Evolutionary conservation across 306 rosid species (phyloP), one percentile per base, ranked within the genome.

Genomic region (Cajanus cajan): DNA sequence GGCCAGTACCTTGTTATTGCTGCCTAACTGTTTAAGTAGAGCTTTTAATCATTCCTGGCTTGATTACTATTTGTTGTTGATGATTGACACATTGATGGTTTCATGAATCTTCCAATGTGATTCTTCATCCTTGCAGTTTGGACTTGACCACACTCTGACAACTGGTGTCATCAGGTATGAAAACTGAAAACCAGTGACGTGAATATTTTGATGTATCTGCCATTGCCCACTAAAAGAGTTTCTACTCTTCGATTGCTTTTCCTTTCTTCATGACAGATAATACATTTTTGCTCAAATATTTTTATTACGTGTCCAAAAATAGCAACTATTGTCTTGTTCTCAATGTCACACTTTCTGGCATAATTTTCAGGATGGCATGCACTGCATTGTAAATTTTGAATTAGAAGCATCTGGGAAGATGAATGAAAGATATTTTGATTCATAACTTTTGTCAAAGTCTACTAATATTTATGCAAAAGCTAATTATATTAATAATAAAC

Each of bases 111-210:
- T 18, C 36, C 51, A 15, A n/a, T 73, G 19, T 76, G 57, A 59
- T 75, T 62, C 12, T 52, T 76, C 57, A 47, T 78, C 63, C 69
- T 68, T 85, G 91, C 94, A 96, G 99, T 96, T 96, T 86, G 99
- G 99, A 85, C 98, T 94, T 58, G 98, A 94, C 73, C 97, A 94
- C 88, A 94, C 98, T 71, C 98, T 94, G 71, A 94, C 98, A 7
- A 94, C 97, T 24, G 97, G 98, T 24, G 98, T 94, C 84, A 91
- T 93, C 79, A 93, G 99, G 99, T 96, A 89, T 55, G 54, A 51
- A 74, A 68, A 69, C 47, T 67, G 62, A 54, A 76, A 65, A 70
- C 54, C 54, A 22, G 24, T 51, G 16, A 34, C 62, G 25, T 71
- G 61, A 84, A 52, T 47, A 24, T 28, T 74, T 79, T 76, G 12